A percentile compares a stretch with the other conserved stretches of the same genome.
Evolutionary conservation across 768 basidiomycete genomes (phyloP).

Genomic region (Neoboletus brunneissimus): DNA sequence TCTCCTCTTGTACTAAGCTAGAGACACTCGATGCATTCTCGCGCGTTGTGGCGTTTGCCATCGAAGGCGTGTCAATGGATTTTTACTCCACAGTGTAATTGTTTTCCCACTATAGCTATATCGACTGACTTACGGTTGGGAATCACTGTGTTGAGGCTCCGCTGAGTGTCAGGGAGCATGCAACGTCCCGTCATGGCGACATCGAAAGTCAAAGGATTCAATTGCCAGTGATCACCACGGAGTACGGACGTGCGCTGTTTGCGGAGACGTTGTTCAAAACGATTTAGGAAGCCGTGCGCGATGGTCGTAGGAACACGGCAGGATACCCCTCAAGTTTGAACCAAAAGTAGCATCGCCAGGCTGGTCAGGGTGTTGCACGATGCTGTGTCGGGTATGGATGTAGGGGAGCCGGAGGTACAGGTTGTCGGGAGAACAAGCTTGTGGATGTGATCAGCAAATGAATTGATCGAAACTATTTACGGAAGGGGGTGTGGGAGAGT

Average conservation of each 20-base stretch:
- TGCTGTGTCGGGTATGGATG: constrained; percentile 12
- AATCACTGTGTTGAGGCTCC: not conserved
- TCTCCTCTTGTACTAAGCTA: not conserved
- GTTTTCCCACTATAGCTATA: not conserved
- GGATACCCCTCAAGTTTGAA: not conserved
- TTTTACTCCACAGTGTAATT: not conserved
- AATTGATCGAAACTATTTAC: not conserved
- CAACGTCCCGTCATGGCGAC: not conserved
- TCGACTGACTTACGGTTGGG: not conserved
- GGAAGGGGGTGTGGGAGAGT: constrained; percentile 2
- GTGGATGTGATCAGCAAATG: not conserved
- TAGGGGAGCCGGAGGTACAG: constrained; percentile 3
- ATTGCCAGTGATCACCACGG: not conserved
- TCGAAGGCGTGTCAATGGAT: not conserved
- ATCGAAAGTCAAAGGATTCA: not conserved
- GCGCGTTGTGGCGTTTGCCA: too few relatives aligned
- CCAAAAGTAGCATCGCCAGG: not conserved
- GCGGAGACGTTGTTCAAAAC: not conserved
- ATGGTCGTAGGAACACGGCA: not conserved
- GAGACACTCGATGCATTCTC: not conserved
- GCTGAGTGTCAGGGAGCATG: not conserved
- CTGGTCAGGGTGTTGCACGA: not conserved
- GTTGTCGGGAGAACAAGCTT: not conserved
- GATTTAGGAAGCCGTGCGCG: not conserved
- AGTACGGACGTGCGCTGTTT: not conserved